These are phyloP conservation scores for Aureobasidium lini DNA, from an alignment of 2,329 filamentous ascomycete genomes.

Conservation along the genomic window DNA sequence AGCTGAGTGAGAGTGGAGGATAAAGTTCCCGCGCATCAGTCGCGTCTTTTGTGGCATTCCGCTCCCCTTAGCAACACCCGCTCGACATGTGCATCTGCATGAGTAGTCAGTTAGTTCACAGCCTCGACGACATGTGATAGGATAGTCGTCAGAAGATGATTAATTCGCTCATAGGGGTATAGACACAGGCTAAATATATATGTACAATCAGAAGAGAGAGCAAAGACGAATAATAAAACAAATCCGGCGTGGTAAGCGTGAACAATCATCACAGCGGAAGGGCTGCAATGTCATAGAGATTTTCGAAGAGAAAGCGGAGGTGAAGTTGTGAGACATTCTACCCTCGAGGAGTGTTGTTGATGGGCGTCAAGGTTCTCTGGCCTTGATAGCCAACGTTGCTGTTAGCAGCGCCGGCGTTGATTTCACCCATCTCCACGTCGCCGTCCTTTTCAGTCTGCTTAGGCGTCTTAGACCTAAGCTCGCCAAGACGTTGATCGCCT, in stretches of 20 bases:
- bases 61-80: conserved; percentile 11
- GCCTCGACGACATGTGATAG: background rate
- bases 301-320: background rate
- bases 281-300: background rate
- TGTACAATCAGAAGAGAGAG: conserved; percentile 4
- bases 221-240: background rate
- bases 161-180: conserved; percentile 8
- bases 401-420: conserved; percentile 18
- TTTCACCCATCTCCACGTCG: conserved; percentile 63
- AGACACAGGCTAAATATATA: conserved; percentile 4
- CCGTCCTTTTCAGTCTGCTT: conserved; percentile 46
- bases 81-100: background rate
- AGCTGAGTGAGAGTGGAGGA: conserved; percentile 6
- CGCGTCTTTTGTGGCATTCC: conserved; percentile 10
- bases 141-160: background rate
- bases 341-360: conserved; percentile 19
- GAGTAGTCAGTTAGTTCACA: background rate
- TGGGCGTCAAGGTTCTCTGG: conserved; percentile 10
- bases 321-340: background rate
- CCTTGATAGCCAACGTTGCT: conserved; percentile 28
- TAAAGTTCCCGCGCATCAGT: conserved; percentile 3
- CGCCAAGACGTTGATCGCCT: conserved; percentile 78
- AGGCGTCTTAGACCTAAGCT: conserved; percentile 40
- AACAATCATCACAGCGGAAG: background rate
- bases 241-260: background rate